phyloP scores from a whole-genome alignment of 805 yeast genomes.

The Cyberlindnera maritima region DNA sequence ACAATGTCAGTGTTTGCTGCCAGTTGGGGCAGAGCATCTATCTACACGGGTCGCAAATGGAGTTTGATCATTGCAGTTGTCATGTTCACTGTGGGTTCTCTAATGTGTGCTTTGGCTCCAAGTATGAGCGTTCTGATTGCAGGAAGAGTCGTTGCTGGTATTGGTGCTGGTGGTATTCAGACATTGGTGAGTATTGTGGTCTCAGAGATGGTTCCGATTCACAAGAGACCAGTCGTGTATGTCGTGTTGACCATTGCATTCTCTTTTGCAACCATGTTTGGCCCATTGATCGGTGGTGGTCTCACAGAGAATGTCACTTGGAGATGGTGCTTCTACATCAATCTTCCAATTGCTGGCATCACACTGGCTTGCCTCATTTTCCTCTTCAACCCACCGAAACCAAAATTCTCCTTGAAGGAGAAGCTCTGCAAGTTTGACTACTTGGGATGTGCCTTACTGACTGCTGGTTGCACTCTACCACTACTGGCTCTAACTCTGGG shows the following conservation, averaged over 20 bases:
- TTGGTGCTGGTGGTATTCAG: constrained; percentile 69
- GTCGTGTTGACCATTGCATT: constrained; percentile 32
- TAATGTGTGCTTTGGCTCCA: constrained; percentile 51
- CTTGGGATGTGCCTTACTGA: constrained; percentile 43
- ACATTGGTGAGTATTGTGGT: constrained; percentile 53
- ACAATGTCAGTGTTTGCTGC: constrained; percentile 53
- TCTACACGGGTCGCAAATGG: constrained; percentile 54
- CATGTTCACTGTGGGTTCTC: constrained; percentile 60
- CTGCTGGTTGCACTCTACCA: constrained; percentile 42
- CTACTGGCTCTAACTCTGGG: constrained; percentile 53
- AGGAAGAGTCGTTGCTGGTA: constrained; percentile 67
- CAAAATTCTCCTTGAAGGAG: constrained; percentile 35
- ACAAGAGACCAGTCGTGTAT: constrained; percentile 21
- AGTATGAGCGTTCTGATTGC: constrained; percentile 62
- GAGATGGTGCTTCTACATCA: constrained; percentile 72
- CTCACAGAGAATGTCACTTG: constrained; percentile 57
- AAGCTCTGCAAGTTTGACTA: constrained; percentile 47
- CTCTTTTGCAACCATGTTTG: constrained; percentile 51
- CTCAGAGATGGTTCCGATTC: constrained; percentile 44
- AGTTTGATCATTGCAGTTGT: constrained; percentile 44
- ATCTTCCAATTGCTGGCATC: constrained; percentile 54
- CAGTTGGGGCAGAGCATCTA: constrained; percentile 55
- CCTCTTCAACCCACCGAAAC: constrained; percentile 40
- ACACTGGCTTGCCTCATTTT: constrained; percentile 36
- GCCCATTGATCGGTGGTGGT: constrained; percentile 69